Evolutionary conservation across 1,139 yeast genomes (phyloP).

Genomic region (Diutina siamensis): DNA sequence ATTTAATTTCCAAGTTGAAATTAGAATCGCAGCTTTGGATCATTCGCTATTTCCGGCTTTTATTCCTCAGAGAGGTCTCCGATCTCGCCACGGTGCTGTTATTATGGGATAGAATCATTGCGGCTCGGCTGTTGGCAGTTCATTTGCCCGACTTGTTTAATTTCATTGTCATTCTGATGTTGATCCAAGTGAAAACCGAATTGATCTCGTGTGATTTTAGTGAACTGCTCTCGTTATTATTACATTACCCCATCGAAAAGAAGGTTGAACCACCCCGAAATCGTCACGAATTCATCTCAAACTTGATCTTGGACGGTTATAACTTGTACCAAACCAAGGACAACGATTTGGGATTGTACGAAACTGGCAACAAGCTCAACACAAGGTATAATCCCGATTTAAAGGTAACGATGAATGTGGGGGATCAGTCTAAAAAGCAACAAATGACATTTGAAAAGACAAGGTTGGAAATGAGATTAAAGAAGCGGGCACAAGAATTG

Average conservation of each 20-base stretch:
- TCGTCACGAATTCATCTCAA: constrained; percentile 14
- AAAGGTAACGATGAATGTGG: constrained; percentile 22
- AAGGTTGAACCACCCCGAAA: neutral
- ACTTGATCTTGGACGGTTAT: constrained; percentile 21
- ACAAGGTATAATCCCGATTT: constrained; percentile 25
- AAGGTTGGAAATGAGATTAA: constrained; percentile 32
- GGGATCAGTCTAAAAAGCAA: constrained; percentile 10
- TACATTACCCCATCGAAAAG: constrained; percentile 42
- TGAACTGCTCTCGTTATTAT: constrained; percentile 43
- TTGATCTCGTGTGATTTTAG: constrained; percentile 48
- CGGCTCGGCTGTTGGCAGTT: constrained; percentile 16
- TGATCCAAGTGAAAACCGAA: constrained; percentile 39
- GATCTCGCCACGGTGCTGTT: constrained; percentile 34
- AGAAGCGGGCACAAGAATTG: constrained; percentile 28
- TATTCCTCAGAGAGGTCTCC: constrained; percentile 43
- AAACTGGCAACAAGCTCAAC: constrained; percentile 26
- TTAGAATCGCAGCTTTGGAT: constrained; percentile 58
- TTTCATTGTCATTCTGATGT: constrained; percentile 37
- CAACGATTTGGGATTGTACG: constrained; percentile 31
- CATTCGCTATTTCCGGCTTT: constrained; percentile 48
- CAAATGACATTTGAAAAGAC: constrained; percentile 33
- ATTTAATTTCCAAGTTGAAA: constrained; percentile 32
- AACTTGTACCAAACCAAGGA: constrained; percentile 18
- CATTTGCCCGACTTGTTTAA: constrained; percentile 32
- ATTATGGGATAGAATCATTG: constrained; percentile 50